Evolutionary conservation across 2,329 filamentous ascomycete genomes (phyloP).

Genomic region (Pseudocercospora pini-densiflorae): DNA sequence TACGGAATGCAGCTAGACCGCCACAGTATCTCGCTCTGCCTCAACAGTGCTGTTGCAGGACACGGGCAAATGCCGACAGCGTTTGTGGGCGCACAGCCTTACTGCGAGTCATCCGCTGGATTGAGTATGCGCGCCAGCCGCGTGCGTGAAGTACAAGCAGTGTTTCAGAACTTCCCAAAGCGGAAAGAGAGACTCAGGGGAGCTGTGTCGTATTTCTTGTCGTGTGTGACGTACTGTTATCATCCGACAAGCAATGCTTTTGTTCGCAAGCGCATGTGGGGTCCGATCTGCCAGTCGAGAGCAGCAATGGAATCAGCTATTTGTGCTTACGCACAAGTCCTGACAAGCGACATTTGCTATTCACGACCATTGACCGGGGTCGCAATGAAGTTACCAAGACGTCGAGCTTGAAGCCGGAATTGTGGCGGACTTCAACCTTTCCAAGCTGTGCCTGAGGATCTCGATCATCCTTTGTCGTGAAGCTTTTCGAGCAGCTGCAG

Average conservation of each 20-base stretch:
- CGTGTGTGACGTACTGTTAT: slow-evolving; percentile 1
- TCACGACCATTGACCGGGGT: not conserved
- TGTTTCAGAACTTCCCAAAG: slow-evolving; percentile 4
- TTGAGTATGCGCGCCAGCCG: not conserved
- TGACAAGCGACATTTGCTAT: not conserved
- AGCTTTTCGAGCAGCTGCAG: slow-evolving; percentile 10
- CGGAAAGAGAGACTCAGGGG: slow-evolving; percentile 5
- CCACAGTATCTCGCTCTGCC: too few relatives aligned
- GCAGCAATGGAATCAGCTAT: not conserved
- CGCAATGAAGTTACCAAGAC: not conserved
- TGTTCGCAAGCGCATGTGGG: not conserved
- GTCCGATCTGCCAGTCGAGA: not conserved
- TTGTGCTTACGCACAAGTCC: not conserved
- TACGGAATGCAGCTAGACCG: not conserved
- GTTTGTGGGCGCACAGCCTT: not conserved
- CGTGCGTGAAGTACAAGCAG: not conserved
- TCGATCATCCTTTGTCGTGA: slow-evolving; percentile 10
- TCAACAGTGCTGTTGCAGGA: not conserved
- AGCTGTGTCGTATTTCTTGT: not conserved
- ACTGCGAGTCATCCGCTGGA: not conserved
- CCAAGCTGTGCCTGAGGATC: slow-evolving; percentile 14
- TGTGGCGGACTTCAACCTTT: slow-evolving; percentile 17
- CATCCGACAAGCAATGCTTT: not conserved
- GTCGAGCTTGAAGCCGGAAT: slow-evolving; percentile 7
- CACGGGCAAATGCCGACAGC: not conserved